Percentiles rank a stretch among this genome's conserved stretches.
These are phyloP conservation scores for Lodderomyces parapsilosis DNA, from an alignment of 1,139 yeast genomes.

Conservation along the genomic window DNA sequence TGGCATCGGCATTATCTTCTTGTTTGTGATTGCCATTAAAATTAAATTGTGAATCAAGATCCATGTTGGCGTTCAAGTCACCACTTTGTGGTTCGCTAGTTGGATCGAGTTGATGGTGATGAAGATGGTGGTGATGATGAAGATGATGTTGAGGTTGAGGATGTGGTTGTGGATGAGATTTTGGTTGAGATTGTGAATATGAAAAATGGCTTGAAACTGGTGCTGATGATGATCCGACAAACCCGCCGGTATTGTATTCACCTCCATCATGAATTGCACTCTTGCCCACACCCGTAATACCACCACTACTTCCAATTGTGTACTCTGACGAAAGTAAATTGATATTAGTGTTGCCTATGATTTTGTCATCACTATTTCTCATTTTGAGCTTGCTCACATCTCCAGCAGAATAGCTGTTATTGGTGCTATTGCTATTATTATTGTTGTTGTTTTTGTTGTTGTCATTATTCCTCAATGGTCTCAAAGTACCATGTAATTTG, in stretches of 20 bases:
- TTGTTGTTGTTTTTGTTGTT: slow-evolving; percentile 4
- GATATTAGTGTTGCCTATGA: slow-evolving; percentile 5
- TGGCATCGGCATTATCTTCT: not conserved
- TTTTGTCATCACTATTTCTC: slow-evolving; percentile 2
- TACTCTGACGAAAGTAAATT: slow-evolving; percentile 3
- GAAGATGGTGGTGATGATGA: not conserved
- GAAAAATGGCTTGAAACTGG: not conserved
- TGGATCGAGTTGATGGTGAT: not conserved
- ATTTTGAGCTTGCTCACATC: not conserved
- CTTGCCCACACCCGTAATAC: not conserved
- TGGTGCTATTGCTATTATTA: not conserved
- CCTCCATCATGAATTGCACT: no score
- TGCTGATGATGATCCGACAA: not conserved
- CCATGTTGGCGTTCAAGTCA: not conserved
- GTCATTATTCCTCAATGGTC: slow-evolving; percentile 38
- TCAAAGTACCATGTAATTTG: slow-evolving; percentile 45
- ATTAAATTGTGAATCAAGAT: not conserved
- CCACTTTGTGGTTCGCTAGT: not conserved
- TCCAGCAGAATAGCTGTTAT: not conserved
- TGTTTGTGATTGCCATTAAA: not conserved
- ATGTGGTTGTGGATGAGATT: slow-evolving; percentile 6
- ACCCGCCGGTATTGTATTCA: slow-evolving; percentile 5
- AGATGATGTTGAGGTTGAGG: slow-evolving; percentile 1
- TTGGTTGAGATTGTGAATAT: not conserved
- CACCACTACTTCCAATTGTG: not conserved